Percentiles rank a stretch among this genome's conserved stretches.
Evolutionary conservation across 2,329 filamentous ascomycete species (phyloP).

Genomic region (Rutstroemia sp.): DNA sequence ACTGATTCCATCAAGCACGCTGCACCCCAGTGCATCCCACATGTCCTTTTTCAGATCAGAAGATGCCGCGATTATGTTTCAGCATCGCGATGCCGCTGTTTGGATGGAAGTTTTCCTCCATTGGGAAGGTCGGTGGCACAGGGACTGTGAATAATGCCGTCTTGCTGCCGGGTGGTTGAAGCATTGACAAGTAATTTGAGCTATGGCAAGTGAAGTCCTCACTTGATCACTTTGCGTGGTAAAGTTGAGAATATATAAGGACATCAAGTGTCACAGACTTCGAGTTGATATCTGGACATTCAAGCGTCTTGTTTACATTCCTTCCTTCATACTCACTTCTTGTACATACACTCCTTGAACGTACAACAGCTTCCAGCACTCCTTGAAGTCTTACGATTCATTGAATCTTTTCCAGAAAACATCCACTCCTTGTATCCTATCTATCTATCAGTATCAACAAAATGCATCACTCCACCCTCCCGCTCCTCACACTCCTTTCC

Average conservation of each 20-base stretch:
- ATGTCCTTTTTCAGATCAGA: conserved; percentile 5
- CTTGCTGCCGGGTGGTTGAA: neutral
- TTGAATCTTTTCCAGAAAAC: neutral
- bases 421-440: neutral
- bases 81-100: neutral
- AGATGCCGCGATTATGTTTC: conserved; percentile 4
- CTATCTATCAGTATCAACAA: neutral
- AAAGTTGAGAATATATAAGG: neutral
- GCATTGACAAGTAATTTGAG: neutral
- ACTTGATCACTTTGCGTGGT: neutral
- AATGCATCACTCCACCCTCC: neutral
- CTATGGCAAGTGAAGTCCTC: neutral
- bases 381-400: neutral
- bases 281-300: neutral
- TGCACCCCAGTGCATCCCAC: neutral
- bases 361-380: neutral
- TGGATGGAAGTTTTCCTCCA: neutral
- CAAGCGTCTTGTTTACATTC: neutral
- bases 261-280: neutral
- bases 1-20: neutral
- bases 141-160: neutral
- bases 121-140: neutral
- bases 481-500: neutral
- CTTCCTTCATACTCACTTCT: neutral
- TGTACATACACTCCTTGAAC: conserved; percentile 3